Evolutionary conservation across 371 early-diverging fungal species (phyloP), one percentile per base, ranked within the genome.

Genomic region (Apophysomyces variabilis): DNA sequence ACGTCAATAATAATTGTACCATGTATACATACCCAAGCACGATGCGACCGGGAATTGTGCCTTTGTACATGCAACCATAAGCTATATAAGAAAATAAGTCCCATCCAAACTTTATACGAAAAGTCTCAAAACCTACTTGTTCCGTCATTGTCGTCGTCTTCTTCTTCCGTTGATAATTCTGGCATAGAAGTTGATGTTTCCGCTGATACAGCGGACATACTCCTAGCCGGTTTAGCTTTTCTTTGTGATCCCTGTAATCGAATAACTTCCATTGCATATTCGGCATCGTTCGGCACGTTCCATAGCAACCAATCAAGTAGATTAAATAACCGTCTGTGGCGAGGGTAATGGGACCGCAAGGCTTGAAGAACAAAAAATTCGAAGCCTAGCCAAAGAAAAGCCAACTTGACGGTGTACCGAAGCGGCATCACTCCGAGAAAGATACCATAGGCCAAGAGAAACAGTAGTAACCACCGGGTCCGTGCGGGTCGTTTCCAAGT

Each of bases 221-320:
- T 38, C 46, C 67, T 61, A 62, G 65, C 36, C 69, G 57, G 11
- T 56, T 41, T 46, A 26, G 21, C 4, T 67, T 45, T 62, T 62
- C 37, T 45, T 45, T 12, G 62, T 8, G 18, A 59, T 9, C 36
- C 45, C 44, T 14, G 72, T 37, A 75, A 57, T 7, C 74, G 75
- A 16, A 82, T 68, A 1, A 79, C 72, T 63, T 79, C 78, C 70
- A 82, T 58, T 7, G 82, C 82, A 69, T 76, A 82, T 45, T 79
- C 78, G 9, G 80, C 78, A 46, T 82, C 82, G 21, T 77, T 78
- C 0, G 82, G 82, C 5, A 82, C 75, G 32, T 72, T 76, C 82
- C 82, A 79, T 57, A 82, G 41, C 6, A 79, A 44, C 70, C 78
- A 72, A 45, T 82, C 76, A 32, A 76, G 63, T n/a, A 76, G 58